Percentiles rank a stretch among this genome's conserved stretches.
These are phyloP conservation scores for Leishmania martiniquensis DNA, from an alignment of 208 protist species.

Conservation along the genomic window DNA sequence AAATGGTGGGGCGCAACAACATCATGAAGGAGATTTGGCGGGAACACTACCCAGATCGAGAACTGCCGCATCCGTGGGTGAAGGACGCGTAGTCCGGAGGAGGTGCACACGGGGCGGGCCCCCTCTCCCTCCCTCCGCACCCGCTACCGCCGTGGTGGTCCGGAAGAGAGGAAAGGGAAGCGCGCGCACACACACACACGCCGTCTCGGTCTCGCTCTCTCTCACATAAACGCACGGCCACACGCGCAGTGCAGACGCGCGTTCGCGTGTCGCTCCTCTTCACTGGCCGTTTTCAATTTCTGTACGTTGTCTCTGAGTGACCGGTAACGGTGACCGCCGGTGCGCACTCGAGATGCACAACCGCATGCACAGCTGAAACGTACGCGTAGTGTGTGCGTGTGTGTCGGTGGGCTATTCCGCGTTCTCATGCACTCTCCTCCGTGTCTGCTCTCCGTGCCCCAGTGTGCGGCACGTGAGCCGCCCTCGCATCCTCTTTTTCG, in stretches of 20 bases:
- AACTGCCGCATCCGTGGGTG: slow-evolving; percentile 84
- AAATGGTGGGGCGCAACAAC: slow-evolving; percentile 82
- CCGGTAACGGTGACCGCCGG: no score
- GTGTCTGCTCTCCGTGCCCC: neutral
- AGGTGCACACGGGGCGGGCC: neutral
- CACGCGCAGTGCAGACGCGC: neutral
- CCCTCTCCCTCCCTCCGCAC: neutral
- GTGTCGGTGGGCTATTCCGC: neutral
- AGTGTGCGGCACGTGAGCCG: neutral
- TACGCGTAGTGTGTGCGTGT: neutral
- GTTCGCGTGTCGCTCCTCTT: neutral
- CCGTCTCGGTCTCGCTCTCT: neutral
- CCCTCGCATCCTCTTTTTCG: neutral
- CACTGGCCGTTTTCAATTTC: neutral
- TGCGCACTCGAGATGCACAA: no score
- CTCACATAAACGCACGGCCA: slow-evolving; percentile 2
- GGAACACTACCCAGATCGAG: slow-evolving; percentile 83
- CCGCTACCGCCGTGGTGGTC: neutral
- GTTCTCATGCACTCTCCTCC: neutral
- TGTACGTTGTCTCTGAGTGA: no score
- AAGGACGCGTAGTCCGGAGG: slow-evolving; percentile 43
- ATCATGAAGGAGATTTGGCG: slow-evolving; percentile 73
- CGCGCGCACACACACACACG: no score
- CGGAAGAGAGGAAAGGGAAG: neutral
- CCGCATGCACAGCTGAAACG: no score